Percentiles rank a stretch among this genome's conserved stretches.
Conservation (phyloP, 2,329 filamentous ascomycete species). For the Blastomyces parvus region DNA sequence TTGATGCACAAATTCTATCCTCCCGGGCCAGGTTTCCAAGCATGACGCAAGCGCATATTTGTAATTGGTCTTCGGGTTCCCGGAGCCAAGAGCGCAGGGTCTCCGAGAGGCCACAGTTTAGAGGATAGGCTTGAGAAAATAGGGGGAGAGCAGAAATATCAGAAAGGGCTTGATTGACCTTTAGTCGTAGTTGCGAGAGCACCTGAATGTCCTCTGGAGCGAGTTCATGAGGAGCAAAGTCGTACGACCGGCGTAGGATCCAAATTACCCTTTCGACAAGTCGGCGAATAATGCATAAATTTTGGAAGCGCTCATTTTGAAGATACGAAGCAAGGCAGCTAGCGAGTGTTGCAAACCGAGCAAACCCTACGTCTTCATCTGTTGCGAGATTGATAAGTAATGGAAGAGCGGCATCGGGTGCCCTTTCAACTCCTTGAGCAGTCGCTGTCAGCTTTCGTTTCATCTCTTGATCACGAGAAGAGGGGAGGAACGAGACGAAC, state of each 20-base stretch:
- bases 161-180: conserved; percentile 33
- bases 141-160: conserved; percentile 32
- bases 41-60: conserved; percentile 39
- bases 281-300: conserved; percentile 25
- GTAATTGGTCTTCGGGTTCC: conserved; percentile 33
- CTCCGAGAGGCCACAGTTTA: conserved; percentile 29
- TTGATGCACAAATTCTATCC: conserved; percentile 33
- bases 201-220: conserved; percentile 28
- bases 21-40: conserved; percentile 41
- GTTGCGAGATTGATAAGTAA: conserved; percentile 28
- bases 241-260: conserved; percentile 26
- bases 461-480: background rate
- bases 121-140: conserved; percentile 32
- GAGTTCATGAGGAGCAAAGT: conserved; percentile 20
- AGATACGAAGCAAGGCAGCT: conserved; percentile 29
- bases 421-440: conserved; percentile 29
- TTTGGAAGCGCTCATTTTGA: conserved; percentile 32
- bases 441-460: conserved; percentile 1
- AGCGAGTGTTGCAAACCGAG: conserved; percentile 26
- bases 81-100: conserved; percentile 34
- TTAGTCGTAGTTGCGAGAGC: conserved; percentile 29
- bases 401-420: conserved; percentile 28
- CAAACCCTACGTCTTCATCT: conserved; percentile 21
- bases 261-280: conserved; percentile 28
- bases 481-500: conserved; percentile 17